Evolutionary conservation across 176 grass and related monocot species (phyloP), one percentile per base, ranked within the genome.

Genomic region (Aegilops umbellulata): DNA sequence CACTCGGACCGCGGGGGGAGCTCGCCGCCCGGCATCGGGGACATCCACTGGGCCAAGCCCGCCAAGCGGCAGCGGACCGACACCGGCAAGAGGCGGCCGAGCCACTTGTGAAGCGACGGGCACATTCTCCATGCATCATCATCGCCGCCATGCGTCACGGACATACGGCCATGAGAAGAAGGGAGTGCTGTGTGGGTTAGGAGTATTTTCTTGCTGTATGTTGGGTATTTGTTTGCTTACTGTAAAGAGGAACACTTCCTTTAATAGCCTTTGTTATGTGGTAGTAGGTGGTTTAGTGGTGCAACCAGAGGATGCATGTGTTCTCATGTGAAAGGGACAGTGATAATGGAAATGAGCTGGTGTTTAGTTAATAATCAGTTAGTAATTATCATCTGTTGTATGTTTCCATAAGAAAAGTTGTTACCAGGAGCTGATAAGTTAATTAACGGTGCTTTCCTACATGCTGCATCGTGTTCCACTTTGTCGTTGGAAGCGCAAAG

Each of bases 11-110:
- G 79, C 3, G 90, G 81, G 2, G 88, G 80, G 0, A 84, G 57
- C 44, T 89, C 82, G 0, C 83, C 79, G 0, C 85, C 83, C 0
- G 91, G 94, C 62, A 96, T 96, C 25, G 94, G 92, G n/a, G 97
- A 94, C 69, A 90, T 99, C 77, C 97, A 97, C 38, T 99, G 97
- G 97, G 97, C 97, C 7, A 99, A 94, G 76, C 94, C 94, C 71
- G 92, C 85, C 73, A 97, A 96, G 89, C 91, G 87, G 85, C 82
- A 41, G 87, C 92, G 97, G 80, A 96, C 97, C 5, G 97, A 99
- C 77, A 91, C 60, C 3, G 89, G 97, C 57, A 99, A 94, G 74
- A 94, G 97, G 83, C 76, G 97, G 87, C 90, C 94, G 1, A 99
- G 97, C 81, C 97, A 94, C 46, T 51, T 91, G 83, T 99, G 94